Conservation (phyloP, 2,329 filamentous ascomycete species). For the Penicillium sp. region DNA sequence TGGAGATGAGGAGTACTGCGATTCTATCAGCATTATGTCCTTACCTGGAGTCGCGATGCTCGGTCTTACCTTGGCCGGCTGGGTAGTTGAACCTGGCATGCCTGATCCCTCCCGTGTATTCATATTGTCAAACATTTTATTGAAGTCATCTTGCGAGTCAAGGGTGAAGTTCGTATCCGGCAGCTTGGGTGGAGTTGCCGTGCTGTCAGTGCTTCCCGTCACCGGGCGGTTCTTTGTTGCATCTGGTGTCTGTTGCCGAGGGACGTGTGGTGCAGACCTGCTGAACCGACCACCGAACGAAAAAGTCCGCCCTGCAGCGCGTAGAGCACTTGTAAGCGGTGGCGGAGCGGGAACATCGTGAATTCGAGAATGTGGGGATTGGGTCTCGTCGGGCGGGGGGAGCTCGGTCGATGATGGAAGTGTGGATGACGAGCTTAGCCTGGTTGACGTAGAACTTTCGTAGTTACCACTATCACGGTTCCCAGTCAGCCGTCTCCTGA, state of each 20-base stretch:
- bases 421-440: conserved; percentile 56
- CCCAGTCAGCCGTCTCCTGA: conserved; percentile 29
- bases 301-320: conserved; percentile 52
- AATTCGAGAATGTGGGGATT: conserved; percentile 38
- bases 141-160: conserved; percentile 47
- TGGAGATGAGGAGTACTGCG: conserved; percentile 27
- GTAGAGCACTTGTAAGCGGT: conserved; percentile 41
- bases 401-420: conserved; percentile 56
- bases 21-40: conserved; percentile 19
- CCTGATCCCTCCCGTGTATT: conserved; percentile 35
- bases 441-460: conserved; percentile 50
- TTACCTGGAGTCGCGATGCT: conserved; percentile 1
- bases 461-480: conserved; percentile 51
- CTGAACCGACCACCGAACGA: conserved; percentile 52
- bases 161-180: conserved; percentile 46
- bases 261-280: conserved; percentile 27
- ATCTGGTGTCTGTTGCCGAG: conserved; percentile 27
- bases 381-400: conserved; percentile 40
- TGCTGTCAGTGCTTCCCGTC: conserved; percentile 53
- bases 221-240: conserved; percentile 44
- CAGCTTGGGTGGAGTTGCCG: conserved; percentile 53
- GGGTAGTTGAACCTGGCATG: conserved; percentile 27
- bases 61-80: conserved; percentile 23
- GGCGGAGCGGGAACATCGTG: conserved; percentile 46
- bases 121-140: conserved; percentile 53